Percentiles rank a stretch among this genome's conserved stretches.
Evolutionary conservation across 208 protist genomes (phyloP).

Genomic region (Acanthamoeba divionensis): DNA sequence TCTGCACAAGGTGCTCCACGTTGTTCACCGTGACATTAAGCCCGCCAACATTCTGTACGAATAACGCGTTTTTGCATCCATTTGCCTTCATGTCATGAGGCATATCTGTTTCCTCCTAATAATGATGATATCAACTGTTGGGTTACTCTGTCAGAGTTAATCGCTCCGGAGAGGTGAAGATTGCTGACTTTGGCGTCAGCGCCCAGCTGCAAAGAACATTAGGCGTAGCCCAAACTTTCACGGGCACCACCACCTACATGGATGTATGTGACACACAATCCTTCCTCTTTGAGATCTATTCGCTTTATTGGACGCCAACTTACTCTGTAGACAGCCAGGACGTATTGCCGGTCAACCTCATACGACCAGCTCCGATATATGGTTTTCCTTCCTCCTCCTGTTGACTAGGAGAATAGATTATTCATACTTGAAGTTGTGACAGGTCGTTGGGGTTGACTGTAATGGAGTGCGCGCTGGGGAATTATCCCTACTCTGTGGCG

Average conservation of each 20-base stretch:
- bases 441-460: slow-evolving; percentile 64
- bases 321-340: slow-evolving; percentile 42
- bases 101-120: neutral
- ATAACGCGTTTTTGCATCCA: neutral
- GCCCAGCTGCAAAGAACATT: slow-evolving; percentile 62
- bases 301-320: neutral
- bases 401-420: too few relatives aligned
- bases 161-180: slow-evolving; percentile 58
- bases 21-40: slow-evolving; percentile 72
- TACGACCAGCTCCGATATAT: slow-evolving; percentile 65
- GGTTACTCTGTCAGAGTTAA: slow-evolving; percentile 63
- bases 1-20: slow-evolving; percentile 64
- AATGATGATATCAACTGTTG: too few relatives aligned
- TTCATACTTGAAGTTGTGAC: too few relatives aligned
- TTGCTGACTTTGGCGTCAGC: slow-evolving; percentile 71
- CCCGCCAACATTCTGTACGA: slow-evolving; percentile 53
- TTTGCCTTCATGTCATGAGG: neutral
- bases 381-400: too few relatives aligned
- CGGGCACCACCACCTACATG: slow-evolving; percentile 68
- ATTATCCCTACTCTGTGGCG: slow-evolving; percentile 71
- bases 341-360: slow-evolving; percentile 62
- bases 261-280: neutral
- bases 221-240: slow-evolving; percentile 56
- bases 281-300: neutral
- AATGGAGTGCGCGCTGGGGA: slow-evolving; percentile 66